These are phyloP conservation scores for Coelastrella sp. DNA, from an alignment of 139 green algal species.

Conservation along the genomic window DNA sequence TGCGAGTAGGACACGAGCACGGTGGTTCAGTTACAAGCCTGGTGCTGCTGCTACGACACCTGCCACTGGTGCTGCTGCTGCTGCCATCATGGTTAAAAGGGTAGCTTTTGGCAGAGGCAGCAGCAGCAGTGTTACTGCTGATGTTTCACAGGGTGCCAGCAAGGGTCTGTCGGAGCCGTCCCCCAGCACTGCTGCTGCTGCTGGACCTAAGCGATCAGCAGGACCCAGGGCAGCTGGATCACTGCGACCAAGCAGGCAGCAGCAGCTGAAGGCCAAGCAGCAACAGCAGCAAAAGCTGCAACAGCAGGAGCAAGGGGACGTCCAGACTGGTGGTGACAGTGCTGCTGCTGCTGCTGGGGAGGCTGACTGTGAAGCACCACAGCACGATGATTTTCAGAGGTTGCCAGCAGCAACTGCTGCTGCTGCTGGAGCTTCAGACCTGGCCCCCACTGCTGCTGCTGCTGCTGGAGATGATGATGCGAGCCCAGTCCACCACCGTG, in stretches of 20 bases:
- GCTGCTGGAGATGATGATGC: neutral
- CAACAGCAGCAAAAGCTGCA: neutral
- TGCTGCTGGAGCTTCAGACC: neutral
- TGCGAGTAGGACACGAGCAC: neutral
- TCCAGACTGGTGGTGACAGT: neutral
- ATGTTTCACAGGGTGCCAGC: neutral
- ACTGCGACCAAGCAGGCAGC: neutral
- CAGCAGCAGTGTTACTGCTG: neutral
- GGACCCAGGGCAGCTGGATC: neutral
- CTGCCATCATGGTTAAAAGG: neutral
- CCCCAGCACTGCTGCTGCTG: neutral
- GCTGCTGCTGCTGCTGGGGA: neutral
- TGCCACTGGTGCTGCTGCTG: neutral
- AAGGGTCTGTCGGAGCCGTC: neutral
- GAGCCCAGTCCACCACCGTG: no score
- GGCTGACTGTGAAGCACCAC: no score
- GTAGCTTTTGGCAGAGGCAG: neutral
- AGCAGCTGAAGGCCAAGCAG: neutral
- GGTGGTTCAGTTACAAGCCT: conserved; percentile 20
- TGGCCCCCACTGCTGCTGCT: no score
- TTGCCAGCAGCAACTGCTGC: neutral
- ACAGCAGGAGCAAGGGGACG: neutral
- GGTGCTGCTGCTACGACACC: neutral
- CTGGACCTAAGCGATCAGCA: neutral
- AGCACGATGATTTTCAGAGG: no score